Evolutionary conservation across 768 basidiomycete genomes (phyloP).

Genomic region (Trametes coccinea): DNA sequence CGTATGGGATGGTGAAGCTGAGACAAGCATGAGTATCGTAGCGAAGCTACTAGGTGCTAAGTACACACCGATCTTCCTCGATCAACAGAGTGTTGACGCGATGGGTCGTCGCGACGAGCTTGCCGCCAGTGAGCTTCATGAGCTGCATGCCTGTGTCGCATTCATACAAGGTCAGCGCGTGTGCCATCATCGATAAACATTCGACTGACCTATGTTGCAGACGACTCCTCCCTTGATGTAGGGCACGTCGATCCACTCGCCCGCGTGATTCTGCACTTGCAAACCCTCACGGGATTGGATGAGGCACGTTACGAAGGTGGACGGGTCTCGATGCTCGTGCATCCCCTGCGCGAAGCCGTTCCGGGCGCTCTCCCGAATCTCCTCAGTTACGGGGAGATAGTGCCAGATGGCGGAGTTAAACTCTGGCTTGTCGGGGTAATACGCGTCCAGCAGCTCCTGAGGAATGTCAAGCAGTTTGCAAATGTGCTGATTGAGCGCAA

Average conservation of each 20-base stretch:
- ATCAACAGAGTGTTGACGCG: slow-evolving; percentile 37
- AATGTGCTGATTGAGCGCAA: slow-evolving; percentile 34
- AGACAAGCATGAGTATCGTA: not conserved
- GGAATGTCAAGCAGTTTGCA: slow-evolving; percentile 30
- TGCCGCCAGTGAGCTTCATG: slow-evolving; percentile 33
- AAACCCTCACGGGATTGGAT: slow-evolving; percentile 33
- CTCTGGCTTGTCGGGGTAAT: slow-evolving; percentile 29
- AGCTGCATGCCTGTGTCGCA: slow-evolving; percentile 29
- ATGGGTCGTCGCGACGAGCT: slow-evolving; percentile 34
- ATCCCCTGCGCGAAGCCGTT: slow-evolving; percentile 34
- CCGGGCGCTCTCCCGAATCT: slow-evolving; percentile 23
- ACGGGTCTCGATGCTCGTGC: slow-evolving; percentile 37
- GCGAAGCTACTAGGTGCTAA: not conserved
- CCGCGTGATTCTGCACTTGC: slow-evolving; percentile 34
- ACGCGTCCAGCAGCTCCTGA: slow-evolving; percentile 26
- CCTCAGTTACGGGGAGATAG: slow-evolving; percentile 31
- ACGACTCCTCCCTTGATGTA: slow-evolving; percentile 35
- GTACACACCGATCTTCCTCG: slow-evolving; percentile 28
- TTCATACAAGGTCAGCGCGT: not conserved
- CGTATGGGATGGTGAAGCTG: slow-evolving; percentile 35
- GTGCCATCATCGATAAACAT: not conserved
- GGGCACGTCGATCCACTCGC: slow-evolving; percentile 34
- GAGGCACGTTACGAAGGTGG: slow-evolving; percentile 34
- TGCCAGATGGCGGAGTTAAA: slow-evolving; percentile 36
- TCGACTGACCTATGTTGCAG: slow-evolving; percentile 32